phyloP scores from a whole-genome alignment of 1,139 yeast genomes.

The Nakaseomyces kungkrabaensis region DNA sequence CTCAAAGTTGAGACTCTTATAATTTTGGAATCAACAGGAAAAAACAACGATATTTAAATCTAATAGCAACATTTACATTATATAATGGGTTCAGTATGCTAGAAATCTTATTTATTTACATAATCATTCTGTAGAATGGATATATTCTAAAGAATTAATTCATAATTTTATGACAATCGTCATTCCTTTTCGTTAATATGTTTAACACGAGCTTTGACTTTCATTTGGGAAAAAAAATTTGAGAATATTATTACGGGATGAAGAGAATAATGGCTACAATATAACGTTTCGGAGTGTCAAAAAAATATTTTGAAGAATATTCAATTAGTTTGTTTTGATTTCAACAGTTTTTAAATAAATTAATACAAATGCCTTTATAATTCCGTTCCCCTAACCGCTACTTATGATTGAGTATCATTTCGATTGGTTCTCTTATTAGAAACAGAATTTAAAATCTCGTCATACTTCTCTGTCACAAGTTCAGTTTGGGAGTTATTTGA shows the following conservation, averaged over 20 bases:
- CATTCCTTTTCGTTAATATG: too few species aligned
- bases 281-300: too few species aligned
- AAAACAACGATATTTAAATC: too few species aligned
- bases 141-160: too few species aligned
- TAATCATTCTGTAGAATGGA: too few species aligned
- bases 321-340: background rate
- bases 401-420: constrained; percentile 6
- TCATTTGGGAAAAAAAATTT: too few species aligned
- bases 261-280: background rate
- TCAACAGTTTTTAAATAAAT: background rate
- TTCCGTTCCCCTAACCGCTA: background rate
- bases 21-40: background rate
- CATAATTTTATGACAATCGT: too few species aligned
- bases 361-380: background rate
- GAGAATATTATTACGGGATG: background rate
- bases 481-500: constrained; percentile 11
- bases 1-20: background rate
- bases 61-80: too few species aligned
- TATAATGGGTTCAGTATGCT: too few species aligned
- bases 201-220: too few species aligned
- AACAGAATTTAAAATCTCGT: constrained; percentile 56
- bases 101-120: too few species aligned
- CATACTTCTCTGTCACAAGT: constrained; percentile 55
- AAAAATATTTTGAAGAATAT: background rate
- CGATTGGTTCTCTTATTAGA: constrained; percentile 47